Evolutionary conservation across 1,139 yeast genomes (phyloP), one percentile per base, ranked within the genome.

Genomic region (Yamadazyma jaroonii): DNA sequence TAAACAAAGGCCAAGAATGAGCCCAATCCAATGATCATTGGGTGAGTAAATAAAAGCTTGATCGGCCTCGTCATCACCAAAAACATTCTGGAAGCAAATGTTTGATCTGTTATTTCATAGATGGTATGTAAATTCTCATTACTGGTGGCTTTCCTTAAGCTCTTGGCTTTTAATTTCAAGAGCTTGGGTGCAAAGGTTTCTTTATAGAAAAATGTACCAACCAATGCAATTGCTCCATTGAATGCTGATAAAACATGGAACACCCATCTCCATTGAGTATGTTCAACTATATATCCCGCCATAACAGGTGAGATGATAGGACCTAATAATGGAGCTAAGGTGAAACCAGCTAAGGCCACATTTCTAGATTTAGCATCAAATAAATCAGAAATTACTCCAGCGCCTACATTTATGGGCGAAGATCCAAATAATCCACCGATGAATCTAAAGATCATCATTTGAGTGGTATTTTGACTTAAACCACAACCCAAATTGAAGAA

Each of bases 271-370:
- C 75, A 70, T 23, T 57, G 49, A 30, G 59, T 54, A 24, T 67
- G 48, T 46, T 77, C 67, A 6, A 75, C 78, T 21, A 78, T 68
- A 49, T 70, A 79, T 1, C 84, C 84, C 1, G 81, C 67, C 21
- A 77, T 64, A 6, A 79, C 64, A 0, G 84, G 84, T 0, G 83
- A 84, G 36, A 79, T 57, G 0, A 77, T 78, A 1, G 86, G 84
- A 0, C 89, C 90, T 36, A 81, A 58, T 27, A 68, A 53, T 1
- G 68, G 68, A n/a, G 70, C 72, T 38, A 70, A 55, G 4, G 70
- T 62, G 35, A 64, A 68, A 1, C 72, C 71, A 2, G 75, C 73
- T 39, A 69, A 55, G 1, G 74, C 72, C 9, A 54, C 40, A 40
- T 65, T 66, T 52, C 74, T 56, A 15, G 59, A 52, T 36, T 60